These are phyloP conservation scores for Collybia nuda DNA, from an alignment of 768 basidiomycete species.

Conservation along the genomic window DNA sequence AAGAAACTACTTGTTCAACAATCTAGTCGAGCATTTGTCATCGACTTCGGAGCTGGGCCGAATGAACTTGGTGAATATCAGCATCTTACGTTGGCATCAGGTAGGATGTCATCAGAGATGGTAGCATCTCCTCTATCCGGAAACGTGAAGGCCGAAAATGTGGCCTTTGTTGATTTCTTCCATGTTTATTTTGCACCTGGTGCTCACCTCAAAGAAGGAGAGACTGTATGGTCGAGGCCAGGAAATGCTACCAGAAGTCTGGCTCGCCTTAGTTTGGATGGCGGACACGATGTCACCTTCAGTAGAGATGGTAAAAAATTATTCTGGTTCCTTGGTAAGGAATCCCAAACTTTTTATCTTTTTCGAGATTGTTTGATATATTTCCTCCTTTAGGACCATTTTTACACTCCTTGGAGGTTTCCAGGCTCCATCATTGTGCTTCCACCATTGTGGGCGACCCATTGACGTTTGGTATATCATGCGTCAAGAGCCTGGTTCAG, in stretches of 20 bases:
- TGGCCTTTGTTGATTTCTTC: constrained; percentile 71
- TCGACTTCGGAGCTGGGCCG: constrained; percentile 47
- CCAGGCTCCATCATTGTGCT: constrained; percentile 48
- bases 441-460: constrained; percentile 47
- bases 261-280: constrained; percentile 66
- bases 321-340: constrained; percentile 74
- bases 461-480: constrained; percentile 59
- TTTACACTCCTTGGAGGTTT: constrained; percentile 60
- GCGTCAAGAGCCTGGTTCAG: constrained; percentile 54
- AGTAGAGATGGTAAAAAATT: constrained; percentile 62
- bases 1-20: constrained; percentile 63
- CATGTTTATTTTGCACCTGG: constrained; percentile 61
- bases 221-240: constrained; percentile 68
- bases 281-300: constrained; percentile 69
- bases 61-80: constrained; percentile 47
- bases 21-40: constrained; percentile 42
- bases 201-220: constrained; percentile 33
- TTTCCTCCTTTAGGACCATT: constrained; percentile 46
- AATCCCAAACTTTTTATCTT: not conserved
- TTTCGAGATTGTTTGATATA: not conserved
- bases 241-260: constrained; percentile 63
- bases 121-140: constrained; percentile 35
- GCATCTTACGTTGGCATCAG: constrained; percentile 49
- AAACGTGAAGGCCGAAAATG: constrained; percentile 27
- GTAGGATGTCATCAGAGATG: constrained; percentile 58